Base-by-base conservation (phyloP, 805 yeast species). In the Priceomyces carsonii region DNA sequence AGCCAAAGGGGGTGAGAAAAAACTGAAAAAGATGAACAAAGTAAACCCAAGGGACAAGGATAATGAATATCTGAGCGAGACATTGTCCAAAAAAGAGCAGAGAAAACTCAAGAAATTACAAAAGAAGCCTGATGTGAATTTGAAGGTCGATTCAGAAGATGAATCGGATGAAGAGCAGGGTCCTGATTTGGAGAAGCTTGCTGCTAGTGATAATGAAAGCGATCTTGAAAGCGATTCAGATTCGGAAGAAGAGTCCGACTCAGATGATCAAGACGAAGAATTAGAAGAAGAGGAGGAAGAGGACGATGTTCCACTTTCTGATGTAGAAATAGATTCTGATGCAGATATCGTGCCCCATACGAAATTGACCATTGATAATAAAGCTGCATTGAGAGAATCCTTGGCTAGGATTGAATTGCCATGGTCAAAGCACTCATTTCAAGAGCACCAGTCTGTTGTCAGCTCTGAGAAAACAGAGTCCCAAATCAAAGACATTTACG, bases 281-380 rank as follows among this genome's bases (percentile, higher is more conserved):
- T 80, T 73, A 25, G 81, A 73, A 29, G 81, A 74, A 19, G 85
- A 77, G 27, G 61, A 43, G 3, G 91, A 81, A 6, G 87, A 79
- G 37, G 90, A 84, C 46, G 97, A 89, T 48, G 75, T 90, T 29
- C 85, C 96, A 14, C 75, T 88, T 34, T 85, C 95, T 1, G 97
- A 89, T 36, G 97, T 84, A 17, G 97, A 91, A 53, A 66, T 87
- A 27, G 97, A 89, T 53, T 86, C 93, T 2, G 97, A 90, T 57
- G 95, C 95, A 12, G 99, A 93, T 59, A 79, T 90, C 29, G 89
- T 91, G 23, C 97, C 98, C 32, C 80, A 84, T 63, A 88, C 93
- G 39, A 90, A 90, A 59, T 73, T 88, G 33, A 90, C 96, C 8
- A 71, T 91, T 44, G 89, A 93, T 63, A 91, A 93, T 65, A 71